Conservation (phyloP, 768 basidiomycete genomes). For the Trametes meyenii region DNA sequence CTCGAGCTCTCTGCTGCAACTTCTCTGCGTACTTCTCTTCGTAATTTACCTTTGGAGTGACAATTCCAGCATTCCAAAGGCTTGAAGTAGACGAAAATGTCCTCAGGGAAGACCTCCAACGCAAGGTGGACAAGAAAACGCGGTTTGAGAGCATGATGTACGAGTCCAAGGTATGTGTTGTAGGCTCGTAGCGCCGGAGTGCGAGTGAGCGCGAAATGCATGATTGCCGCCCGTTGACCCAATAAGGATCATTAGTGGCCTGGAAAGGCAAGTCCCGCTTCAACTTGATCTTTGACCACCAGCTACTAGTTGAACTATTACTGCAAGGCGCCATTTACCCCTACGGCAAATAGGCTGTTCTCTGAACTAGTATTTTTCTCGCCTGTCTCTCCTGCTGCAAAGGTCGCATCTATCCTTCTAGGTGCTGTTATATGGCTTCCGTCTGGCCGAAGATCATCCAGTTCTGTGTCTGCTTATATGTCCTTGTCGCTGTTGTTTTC, state of each 20-base stretch:
- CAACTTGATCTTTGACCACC: background rate
- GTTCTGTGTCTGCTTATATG: constrained; percentile 25
- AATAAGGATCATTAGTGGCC: background rate
- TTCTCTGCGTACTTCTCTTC: constrained; percentile 69
- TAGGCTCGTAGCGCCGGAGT: background rate
- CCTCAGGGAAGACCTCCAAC: background rate
- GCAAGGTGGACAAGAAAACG: background rate
- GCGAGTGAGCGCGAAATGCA: background rate
- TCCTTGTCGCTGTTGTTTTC: constrained; percentile 35
- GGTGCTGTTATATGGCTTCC: background rate
- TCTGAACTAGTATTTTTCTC: no score
- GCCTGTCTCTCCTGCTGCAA: background rate
- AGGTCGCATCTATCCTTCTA: background rate
- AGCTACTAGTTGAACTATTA: background rate
- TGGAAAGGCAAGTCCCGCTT: constrained; percentile 14
- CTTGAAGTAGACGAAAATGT: background rate
- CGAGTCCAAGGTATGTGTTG: background rate
- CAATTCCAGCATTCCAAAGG: background rate
- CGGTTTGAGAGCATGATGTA: constrained; percentile 10
- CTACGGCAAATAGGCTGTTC: no score
- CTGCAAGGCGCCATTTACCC: background rate
- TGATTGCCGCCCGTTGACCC: no score
- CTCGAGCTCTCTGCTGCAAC: constrained; percentile 60
- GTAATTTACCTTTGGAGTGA: constrained; percentile 32
- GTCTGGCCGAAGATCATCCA: constrained; percentile 9